Evolutionary conservation across 805 yeast genomes (phyloP).

Genomic region (Sugiyamaella mastotermitis): DNA sequence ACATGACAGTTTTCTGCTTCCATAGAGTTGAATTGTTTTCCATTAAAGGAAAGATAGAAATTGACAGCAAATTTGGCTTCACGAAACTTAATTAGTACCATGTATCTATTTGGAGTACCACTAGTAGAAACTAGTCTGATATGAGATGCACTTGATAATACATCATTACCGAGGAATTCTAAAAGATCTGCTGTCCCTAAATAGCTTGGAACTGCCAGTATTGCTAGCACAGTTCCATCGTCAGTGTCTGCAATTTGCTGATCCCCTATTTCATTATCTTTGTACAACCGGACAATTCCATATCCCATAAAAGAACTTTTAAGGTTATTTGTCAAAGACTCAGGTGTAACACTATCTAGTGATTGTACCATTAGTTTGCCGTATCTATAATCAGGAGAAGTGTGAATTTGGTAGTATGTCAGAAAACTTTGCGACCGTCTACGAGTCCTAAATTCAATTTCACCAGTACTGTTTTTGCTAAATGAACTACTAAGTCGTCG

Average conservation of each 20-base stretch:
- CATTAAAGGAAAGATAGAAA: slow-evolving; percentile 64
- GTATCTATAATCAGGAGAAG: slow-evolving; percentile 18
- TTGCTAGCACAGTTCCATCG: slow-evolving; percentile 52
- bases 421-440: too few relatives aligned
- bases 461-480: too few relatives aligned
- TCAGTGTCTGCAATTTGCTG: slow-evolving; percentile 21
- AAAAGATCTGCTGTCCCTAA: slow-evolving; percentile 78
- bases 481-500: too few relatives aligned
- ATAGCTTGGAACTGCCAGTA: slow-evolving; percentile 82
- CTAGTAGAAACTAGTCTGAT: slow-evolving; percentile 60
- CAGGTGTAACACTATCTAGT: slow-evolving; percentile 16
- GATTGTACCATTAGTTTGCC: slow-evolving; percentile 15
- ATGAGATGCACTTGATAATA: slow-evolving; percentile 54
- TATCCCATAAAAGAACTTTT: slow-evolving; percentile 62
- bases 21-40: slow-evolving; percentile 73
- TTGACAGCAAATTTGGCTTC: slow-evolving; percentile 48
- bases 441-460: too few relatives aligned
- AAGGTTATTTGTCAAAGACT: slow-evolving; percentile 28
- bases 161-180: slow-evolving; percentile 69
- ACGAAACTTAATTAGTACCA: slow-evolving; percentile 72
- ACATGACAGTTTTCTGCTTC: slow-evolving; percentile 85
- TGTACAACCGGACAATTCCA: slow-evolving; percentile 64
- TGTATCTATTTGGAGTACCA: slow-evolving; percentile 58
- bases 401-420: slow-evolving; percentile 10
- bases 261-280: slow-evolving; percentile 13